Evolutionary conservation across 768 basidiomycete genomes (phyloP), one percentile per base, ranked within the genome.

Genomic region (Amanita muscaria): DNA sequence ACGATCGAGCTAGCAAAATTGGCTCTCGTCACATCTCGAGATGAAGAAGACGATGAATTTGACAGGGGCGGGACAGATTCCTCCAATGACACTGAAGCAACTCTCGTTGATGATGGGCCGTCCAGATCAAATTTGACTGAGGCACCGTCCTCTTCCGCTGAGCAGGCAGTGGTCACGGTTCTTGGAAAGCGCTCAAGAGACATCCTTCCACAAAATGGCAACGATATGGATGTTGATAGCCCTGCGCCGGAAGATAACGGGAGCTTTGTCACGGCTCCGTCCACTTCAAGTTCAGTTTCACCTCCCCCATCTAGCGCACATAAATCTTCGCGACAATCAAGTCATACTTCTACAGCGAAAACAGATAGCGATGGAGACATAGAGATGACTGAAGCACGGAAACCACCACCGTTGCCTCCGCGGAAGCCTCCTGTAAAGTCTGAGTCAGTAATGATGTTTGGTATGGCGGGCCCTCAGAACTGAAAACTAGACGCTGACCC

Each of bases 391-490:
- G 56, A 51, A 22, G 32, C 56, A 14, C 56, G 63, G 29, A 75
- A 76, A 45, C 73, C 75, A 7, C 71, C 81, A 0, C 68, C 79
- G 14, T 63, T 84, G 30, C 74, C 80, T 5, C 76, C 75, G 14
- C 67, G 77, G 48, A 76, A 73, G 50, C 52, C 68, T 4, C 61
- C 69, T 23, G 69, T 70, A 21, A 65, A 69, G 3, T 73, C 80
- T 11, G 83, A 86, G 51, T 87, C 86, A 0, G 74, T 75, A 8
- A 92, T 92, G 89, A 87, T 91, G 80, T 92, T 92, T 54, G 89
- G 88, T 89, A 58, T 53, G 76, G 55, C 23, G 12, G 7, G 19
- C 35, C 7, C 38, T 2, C 19, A n/a, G n/a, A n/a, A n/a, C n/a
- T n/a, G n/a, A n/a, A n/a, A n/a, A n/a, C n/a, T n/a, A n/a, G n/a